A percentile compares a stretch with the other conserved stretches of the same genome.
Conservation (phyloP, 345 rosid genomes). For the Pistacia vera region DNA sequence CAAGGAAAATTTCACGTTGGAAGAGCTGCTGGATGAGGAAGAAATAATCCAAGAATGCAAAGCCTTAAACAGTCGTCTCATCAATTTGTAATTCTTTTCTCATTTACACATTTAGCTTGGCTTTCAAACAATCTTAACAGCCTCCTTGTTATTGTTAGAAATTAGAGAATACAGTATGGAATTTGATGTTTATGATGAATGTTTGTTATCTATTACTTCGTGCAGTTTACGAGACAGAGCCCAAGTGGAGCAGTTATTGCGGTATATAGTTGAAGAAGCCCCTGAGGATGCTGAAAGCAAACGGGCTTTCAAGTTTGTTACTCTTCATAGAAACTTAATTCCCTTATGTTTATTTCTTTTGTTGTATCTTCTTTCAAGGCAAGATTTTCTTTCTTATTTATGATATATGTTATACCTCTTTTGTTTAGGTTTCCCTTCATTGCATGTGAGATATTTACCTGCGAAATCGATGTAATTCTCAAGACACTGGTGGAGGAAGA, state of each 20-base stretch:
- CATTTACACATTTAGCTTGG: neutral
- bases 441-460: slow-evolving; percentile 94
- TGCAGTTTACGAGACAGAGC: slow-evolving; percentile 85
- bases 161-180: neutral
- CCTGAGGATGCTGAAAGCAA: slow-evolving; percentile 85
- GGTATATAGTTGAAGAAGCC: slow-evolving; percentile 79
- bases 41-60: slow-evolving; percentile 99
- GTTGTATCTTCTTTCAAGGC: neutral
- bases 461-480: slow-evolving; percentile 96
- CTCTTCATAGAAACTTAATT: slow-evolving; percentile 6
- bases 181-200: slow-evolving; percentile 16
- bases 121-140: neutral
- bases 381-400: slow-evolving; percentile 14
- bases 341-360: slow-evolving; percentile 8
- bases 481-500: slow-evolving; percentile 93
- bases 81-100: slow-evolving; percentile 69
- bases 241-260: slow-evolving; percentile 92
- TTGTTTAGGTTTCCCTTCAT: slow-evolving; percentile 84
- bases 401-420: slow-evolving; percentile 16
- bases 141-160: neutral
- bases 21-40: slow-evolving; percentile 98
- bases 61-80: slow-evolving; percentile 94
- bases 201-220: slow-evolving; percentile 19
- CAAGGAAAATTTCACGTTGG: slow-evolving; percentile 91
- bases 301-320: slow-evolving; percentile 78